Conservation (phyloP, 495 filamentous ascomycete species). For the Penicillium bovifimosum region DNA sequence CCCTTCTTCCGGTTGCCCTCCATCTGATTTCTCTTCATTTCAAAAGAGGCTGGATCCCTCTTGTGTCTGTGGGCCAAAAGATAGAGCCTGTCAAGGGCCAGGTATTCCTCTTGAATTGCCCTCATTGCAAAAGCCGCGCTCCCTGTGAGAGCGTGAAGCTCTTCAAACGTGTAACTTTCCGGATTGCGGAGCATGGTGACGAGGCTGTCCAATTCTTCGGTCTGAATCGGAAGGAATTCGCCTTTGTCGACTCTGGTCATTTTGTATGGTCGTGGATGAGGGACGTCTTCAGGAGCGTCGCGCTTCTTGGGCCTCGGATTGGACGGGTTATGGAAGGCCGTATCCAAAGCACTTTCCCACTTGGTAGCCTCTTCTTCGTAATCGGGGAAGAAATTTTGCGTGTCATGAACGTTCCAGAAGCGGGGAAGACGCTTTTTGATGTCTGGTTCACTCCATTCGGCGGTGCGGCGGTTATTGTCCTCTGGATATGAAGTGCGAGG, state of each 20-base stretch:
- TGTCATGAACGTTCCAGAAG: slow-evolving; percentile 53
- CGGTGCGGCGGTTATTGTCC: slow-evolving; percentile 15
- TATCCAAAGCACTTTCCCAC: slow-evolving; percentile 28
- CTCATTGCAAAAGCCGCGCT: slow-evolving; percentile 49
- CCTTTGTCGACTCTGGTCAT: slow-evolving; percentile 27
- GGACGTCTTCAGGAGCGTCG: slow-evolving; percentile 39
- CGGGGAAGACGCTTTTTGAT: slow-evolving; percentile 55
- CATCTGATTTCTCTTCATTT: slow-evolving; percentile 15
- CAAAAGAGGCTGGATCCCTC: slow-evolving; percentile 5
- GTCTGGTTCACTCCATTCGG: slow-evolving; percentile 20
- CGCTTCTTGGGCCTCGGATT: slow-evolving; percentile 42
- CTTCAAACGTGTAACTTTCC: slow-evolving; percentile 34
- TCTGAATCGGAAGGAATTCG: slow-evolving; percentile 42
- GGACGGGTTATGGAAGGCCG: slow-evolving; percentile 24
- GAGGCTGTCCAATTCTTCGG: slow-evolving; percentile 24
- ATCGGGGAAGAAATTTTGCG: slow-evolving; percentile 39
- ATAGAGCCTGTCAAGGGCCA: slow-evolving; percentile 52
- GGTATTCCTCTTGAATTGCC: slow-evolving; percentile 60
- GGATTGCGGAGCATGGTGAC: slow-evolving; percentile 34
- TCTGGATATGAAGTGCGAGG: slow-evolving; percentile 22
- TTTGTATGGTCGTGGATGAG: slow-evolving; percentile 42
- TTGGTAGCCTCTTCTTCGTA: slow-evolving; percentile 28
- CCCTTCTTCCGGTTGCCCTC: slow-evolving; percentile 18
- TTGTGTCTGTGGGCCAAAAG: slow-evolving; percentile 43
- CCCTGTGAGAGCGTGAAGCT: slow-evolving; percentile 49